These are phyloP conservation scores for Huntiella bhutanensis DNA, from an alignment of 2,329 filamentous ascomycete genomes.

Conservation along the genomic window DNA sequence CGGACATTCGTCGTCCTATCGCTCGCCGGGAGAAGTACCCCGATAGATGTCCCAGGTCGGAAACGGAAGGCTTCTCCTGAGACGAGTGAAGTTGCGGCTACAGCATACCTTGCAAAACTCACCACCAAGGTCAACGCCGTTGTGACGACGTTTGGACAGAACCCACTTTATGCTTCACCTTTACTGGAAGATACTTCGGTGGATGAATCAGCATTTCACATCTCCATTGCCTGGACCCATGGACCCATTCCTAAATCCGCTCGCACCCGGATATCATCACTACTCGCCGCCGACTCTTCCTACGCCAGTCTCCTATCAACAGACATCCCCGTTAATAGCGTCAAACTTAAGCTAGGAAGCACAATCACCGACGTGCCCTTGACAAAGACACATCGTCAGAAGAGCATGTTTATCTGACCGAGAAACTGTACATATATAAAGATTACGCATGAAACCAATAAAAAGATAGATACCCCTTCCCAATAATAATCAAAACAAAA, in stretches of 20 bases:
- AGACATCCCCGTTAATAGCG: constrained; percentile 31
- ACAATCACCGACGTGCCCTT: constrained; percentile 34
- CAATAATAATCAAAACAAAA: constrained; percentile 2
- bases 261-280: too few species aligned
- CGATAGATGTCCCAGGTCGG: neutral
- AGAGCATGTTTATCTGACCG: neutral
- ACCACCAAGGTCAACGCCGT: constrained; percentile 6
- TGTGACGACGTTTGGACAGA: neutral
- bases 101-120: too few species aligned
- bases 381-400: neutral
- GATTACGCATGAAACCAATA: neutral
- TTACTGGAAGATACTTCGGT: constrained; percentile 3
- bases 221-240: constrained; percentile 70
- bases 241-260: too few species aligned
- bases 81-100: neutral
- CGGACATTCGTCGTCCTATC: constrained; percentile 72
- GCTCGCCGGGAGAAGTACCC: neutral
- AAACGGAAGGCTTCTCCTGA: constrained; percentile 18
- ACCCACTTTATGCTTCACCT: neutral
- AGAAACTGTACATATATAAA: neutral
- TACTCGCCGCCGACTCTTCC: too few species aligned
- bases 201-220: constrained; percentile 46
- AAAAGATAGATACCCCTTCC: neutral
- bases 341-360: constrained; percentile 65
- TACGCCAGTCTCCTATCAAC: too few species aligned